Evolutionary conservation across 768 basidiomycete species (phyloP).

Genomic region (Amanita pallidorosea): DNA sequence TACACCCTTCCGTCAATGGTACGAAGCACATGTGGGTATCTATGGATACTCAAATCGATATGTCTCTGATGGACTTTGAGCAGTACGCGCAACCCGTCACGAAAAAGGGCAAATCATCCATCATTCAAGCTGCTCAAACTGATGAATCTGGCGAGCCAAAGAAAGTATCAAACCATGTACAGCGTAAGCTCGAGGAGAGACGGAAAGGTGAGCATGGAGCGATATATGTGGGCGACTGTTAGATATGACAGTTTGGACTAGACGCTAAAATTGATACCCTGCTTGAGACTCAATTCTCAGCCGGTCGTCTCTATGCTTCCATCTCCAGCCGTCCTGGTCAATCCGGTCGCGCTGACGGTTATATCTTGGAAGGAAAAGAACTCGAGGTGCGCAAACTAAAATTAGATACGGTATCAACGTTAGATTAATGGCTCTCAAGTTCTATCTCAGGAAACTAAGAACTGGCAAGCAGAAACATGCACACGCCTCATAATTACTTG

Average conservation of each 20-base stretch:
- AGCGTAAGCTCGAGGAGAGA: conserved; percentile 78
- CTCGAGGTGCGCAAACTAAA: conserved; percentile 59
- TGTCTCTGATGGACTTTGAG: conserved; percentile 2
- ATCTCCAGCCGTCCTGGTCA: conserved; percentile 96
- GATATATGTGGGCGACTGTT: not conserved
- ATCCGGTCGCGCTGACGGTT: conserved; percentile 92
- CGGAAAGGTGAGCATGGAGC: conserved; percentile 59
- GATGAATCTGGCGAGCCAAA: conserved; percentile 37
- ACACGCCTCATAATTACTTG: conserved; percentile 38
- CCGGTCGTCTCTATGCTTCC: conserved; percentile 90
- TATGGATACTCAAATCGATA: not conserved
- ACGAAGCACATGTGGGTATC: conserved; percentile 85
- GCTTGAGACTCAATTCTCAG: conserved; percentile 82
- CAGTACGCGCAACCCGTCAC: conserved; percentile 94
- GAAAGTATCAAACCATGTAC: conserved; percentile 86
- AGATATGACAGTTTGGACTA: conserved; percentile 16
- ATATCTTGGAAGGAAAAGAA: conserved; percentile 97
- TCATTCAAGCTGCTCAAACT: conserved; percentile 32
- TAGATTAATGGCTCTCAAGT: conserved; percentile 32
- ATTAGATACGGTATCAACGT: conserved; percentile 7
- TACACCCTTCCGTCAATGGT: conserved; percentile 99
- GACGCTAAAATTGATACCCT: conserved; percentile 88
- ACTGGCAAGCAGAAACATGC: conserved; percentile 94
- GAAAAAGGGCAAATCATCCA: conserved; percentile 71
- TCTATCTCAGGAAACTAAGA: conserved; percentile 91